Evolutionary conservation across 805 yeast species (phyloP).

Genomic region (Nakazawaea ambrosiae): DNA sequence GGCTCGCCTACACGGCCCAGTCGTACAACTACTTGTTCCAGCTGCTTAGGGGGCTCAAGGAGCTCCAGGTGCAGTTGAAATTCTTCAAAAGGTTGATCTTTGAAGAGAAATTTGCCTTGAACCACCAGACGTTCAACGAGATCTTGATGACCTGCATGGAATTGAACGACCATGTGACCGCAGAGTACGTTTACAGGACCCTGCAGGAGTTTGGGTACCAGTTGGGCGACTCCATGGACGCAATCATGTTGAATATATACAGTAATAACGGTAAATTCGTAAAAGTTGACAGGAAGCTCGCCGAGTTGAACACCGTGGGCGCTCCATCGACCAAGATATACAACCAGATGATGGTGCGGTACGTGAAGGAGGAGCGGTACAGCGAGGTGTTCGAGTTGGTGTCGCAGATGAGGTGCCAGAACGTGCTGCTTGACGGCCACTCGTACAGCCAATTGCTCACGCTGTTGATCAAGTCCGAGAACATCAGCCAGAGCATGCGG

Average conservation of each 20-base stretch:
- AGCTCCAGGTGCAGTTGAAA: conserved; percentile 27
- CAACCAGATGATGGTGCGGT: conserved; percentile 19
- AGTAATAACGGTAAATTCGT: neutral
- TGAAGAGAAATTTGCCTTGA: conserved; percentile 3
- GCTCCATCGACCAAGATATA: conserved; percentile 16
- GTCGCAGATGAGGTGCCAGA: conserved; percentile 18
- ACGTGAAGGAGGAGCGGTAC: conserved; percentile 19
- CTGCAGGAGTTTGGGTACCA: neutral
- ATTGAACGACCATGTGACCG: conserved; percentile 3
- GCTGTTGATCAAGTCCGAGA: conserved; percentile 21
- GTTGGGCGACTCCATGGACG: neutral
- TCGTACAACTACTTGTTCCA: conserved; percentile 28
- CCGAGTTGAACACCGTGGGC: conserved; percentile 14
- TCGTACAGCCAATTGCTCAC: conserved; percentile 25
- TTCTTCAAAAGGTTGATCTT: conserved; percentile 15
- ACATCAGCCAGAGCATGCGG: conserved; percentile 22
- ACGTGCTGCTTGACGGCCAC: conserved; percentile 16
- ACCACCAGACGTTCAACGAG: conserved; percentile 2
- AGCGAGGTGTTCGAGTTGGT: conserved; percentile 18
- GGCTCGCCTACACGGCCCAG: conserved; percentile 20
- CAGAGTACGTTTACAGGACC: conserved; percentile 2
- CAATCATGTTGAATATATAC: conserved; percentile 7
- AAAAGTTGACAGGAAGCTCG: conserved; percentile 11
- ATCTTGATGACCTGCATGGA: conserved; percentile 10
- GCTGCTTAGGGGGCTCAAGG: conserved; percentile 28